These are phyloP conservation scores for Dissophora globulifera DNA, from an alignment of 192 early-diverging fungal species.

Conservation along the genomic window DNA sequence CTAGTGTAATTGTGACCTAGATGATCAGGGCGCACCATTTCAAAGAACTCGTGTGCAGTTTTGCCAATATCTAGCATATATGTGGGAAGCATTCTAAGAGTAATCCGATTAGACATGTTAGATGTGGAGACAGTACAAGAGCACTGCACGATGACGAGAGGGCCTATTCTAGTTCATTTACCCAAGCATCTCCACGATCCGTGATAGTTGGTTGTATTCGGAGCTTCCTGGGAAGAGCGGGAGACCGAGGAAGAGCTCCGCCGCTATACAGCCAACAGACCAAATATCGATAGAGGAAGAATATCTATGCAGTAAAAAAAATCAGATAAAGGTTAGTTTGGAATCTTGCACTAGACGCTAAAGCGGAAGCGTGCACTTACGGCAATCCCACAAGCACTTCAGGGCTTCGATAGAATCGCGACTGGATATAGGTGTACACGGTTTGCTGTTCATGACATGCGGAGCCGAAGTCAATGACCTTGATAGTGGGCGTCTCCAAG, in stretches of 20 bases:
- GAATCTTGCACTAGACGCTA: no score
- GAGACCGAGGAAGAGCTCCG: slow-evolving; percentile 94
- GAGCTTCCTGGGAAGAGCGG: slow-evolving; percentile 96
- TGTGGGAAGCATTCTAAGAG: slow-evolving; percentile 79
- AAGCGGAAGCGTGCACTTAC: no score
- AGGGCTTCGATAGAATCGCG: slow-evolving; percentile 95
- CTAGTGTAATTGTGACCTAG: slow-evolving; percentile 9
- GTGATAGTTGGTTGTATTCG: slow-evolving; percentile 94
- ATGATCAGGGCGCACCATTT: slow-evolving; percentile 62
- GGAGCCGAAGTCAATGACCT: slow-evolving; percentile 99
- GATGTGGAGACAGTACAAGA: no score
- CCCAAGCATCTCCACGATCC: slow-evolving; percentile 96
- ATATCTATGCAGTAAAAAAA: slow-evolving; percentile 58
- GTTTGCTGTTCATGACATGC: slow-evolving; percentile 96
- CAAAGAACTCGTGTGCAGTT: slow-evolving; percentile 87
- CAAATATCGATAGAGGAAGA: slow-evolving; percentile 97
- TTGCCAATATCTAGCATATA: slow-evolving; percentile 97
- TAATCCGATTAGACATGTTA: no score
- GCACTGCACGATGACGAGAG: no score
- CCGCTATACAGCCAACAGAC: slow-evolving; percentile 98
- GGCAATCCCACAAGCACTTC: slow-evolving; percentile 95
- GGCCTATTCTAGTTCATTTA: slow-evolving; percentile 43
- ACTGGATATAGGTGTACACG: slow-evolving; percentile 98
- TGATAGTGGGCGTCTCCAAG: slow-evolving; percentile 90
- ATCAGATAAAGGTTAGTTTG: neutral